phyloP scores from a whole-genome alignment of 73 alveolate species.

The Blepharisma stoltei region DNA sequence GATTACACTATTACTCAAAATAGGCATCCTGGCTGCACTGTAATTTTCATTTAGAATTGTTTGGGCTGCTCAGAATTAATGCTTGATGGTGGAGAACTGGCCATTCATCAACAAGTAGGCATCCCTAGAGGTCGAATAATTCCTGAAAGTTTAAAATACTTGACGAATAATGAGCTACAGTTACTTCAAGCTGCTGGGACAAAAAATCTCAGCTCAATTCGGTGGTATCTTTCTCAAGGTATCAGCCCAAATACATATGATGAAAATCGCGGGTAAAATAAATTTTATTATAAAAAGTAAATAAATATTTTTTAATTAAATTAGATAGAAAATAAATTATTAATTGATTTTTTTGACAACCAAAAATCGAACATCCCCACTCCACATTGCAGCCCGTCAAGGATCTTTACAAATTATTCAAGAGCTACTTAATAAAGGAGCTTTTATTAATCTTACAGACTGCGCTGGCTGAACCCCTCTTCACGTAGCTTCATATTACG shows the following conservation, averaged over 20 bases:
- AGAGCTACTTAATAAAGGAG: conserved; percentile 15
- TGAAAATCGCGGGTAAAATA: no score
- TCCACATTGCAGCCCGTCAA: conserved; percentile 30
- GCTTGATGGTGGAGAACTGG: conserved; percentile 27
- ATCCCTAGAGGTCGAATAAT: conserved; percentile 30
- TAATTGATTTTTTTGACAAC: no score
- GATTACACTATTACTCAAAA: not conserved
- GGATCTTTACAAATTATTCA: conserved; percentile 27
- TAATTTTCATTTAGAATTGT: conserved; percentile 11
- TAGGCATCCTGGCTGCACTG: conserved; percentile 20
- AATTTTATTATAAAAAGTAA: no score
- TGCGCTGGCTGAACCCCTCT: conserved; percentile 35
- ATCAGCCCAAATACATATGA: conserved; percentile 31
- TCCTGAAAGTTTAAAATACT: conserved; percentile 26
- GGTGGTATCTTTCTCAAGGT: conserved; percentile 32
- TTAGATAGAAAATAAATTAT: no score
- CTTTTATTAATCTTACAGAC: conserved; percentile 26
- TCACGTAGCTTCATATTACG: conserved; percentile 31
- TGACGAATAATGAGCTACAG: not conserved
- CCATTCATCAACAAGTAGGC: conserved; percentile 14
- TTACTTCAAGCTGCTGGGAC: conserved; percentile 17
- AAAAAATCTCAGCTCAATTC: conserved; percentile 8
- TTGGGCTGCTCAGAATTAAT: not conserved
- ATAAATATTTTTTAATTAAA: no score
- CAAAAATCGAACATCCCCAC: conserved; percentile 23